phyloP scores from a whole-genome alignment of 768 basidiomycete species.

The Tulasnella sp. region DNA sequence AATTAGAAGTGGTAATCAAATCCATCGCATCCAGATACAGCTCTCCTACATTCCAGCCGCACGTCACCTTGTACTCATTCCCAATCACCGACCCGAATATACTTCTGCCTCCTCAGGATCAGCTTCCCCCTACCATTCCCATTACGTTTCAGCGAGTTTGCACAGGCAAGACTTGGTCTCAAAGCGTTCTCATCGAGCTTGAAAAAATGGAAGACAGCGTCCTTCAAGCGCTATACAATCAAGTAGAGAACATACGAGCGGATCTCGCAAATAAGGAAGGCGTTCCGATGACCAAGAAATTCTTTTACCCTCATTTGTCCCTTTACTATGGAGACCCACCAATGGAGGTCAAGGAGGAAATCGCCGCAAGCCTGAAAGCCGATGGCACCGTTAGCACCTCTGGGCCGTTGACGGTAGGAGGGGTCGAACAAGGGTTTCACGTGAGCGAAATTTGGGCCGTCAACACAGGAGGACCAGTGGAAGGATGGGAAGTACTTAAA shows the following conservation, averaged over 20 bases:
- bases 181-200: slow-evolving; percentile 14
- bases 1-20: background rate
- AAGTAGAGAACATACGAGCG: background rate
- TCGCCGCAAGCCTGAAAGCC: background rate
- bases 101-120: background rate
- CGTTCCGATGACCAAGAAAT: background rate
- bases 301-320: slow-evolving; percentile 15
- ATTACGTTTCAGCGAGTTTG: slow-evolving; percentile 11
- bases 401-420: slow-evolving; percentile 3
- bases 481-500: slow-evolving; percentile 14
- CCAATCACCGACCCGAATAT: background rate
- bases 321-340: slow-evolving; percentile 16
- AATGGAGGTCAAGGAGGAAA: slow-evolving; percentile 11
- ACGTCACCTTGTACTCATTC: slow-evolving; percentile 14
- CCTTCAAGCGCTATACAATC: slow-evolving; percentile 2
- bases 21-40: background rate
- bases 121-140: slow-evolving; percentile 2
- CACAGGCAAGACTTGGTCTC: slow-evolving; percentile 12
- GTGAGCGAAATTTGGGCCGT: slow-evolving; percentile 15
- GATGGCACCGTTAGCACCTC: background rate
- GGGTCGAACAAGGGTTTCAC: slow-evolving; percentile 3
- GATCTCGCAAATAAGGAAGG: background rate
- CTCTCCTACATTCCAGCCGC: slow-evolving; percentile 15
- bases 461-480: slow-evolving; percentile 10
- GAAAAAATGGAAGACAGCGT: background rate